phyloP scores from a whole-genome alignment of 495 filamentous ascomycete species.

The Chaetomium cochliodes region DNA sequence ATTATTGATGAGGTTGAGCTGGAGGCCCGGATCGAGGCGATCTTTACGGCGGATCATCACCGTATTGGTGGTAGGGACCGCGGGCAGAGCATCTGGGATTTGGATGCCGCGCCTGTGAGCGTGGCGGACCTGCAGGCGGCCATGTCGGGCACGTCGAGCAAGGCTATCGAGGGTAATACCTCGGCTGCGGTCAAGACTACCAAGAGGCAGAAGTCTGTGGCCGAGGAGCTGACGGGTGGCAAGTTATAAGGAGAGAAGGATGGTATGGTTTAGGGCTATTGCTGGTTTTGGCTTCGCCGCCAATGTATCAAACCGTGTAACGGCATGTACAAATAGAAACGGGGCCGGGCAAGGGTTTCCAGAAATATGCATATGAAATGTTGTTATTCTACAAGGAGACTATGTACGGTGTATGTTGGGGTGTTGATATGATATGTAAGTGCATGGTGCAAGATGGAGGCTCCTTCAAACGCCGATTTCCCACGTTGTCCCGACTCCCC shows the following conservation, averaged over 20 bases:
- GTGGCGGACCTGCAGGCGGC: constrained; percentile 34
- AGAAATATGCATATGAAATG: constrained; percentile 20
- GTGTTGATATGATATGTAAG: constrained; percentile 1
- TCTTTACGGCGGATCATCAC: constrained; percentile 38
- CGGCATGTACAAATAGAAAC: constrained; percentile 33
- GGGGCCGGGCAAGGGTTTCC: not conserved
- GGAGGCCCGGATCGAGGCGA: constrained; percentile 35
- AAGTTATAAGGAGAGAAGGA: constrained; percentile 37
- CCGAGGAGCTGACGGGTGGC: constrained; percentile 52
- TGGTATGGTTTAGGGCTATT: not conserved
- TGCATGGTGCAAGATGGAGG: constrained; percentile 1
- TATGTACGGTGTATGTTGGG: not conserved
- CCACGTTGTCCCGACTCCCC: not conserved
- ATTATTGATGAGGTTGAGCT: constrained; percentile 49
- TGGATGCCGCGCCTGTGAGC: constrained; percentile 32
- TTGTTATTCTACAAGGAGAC: constrained; percentile 7
- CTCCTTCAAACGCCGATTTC: constrained; percentile 17
- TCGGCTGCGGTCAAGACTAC: constrained; percentile 30
- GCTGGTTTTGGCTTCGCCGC: not conserved
- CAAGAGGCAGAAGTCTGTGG: constrained; percentile 44
- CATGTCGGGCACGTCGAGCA: constrained; percentile 26
- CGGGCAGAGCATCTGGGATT: constrained; percentile 46
- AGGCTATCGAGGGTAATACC: constrained; percentile 22
- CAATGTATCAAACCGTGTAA: constrained; percentile 24
- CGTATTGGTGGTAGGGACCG: constrained; percentile 18